A percentile compares a stretch with the other conserved stretches of the same genome.
These are phyloP conservation scores for Colletotrichum siamense DNA, from an alignment of 2,329 filamentous ascomycete species.

Conservation along the genomic window DNA sequence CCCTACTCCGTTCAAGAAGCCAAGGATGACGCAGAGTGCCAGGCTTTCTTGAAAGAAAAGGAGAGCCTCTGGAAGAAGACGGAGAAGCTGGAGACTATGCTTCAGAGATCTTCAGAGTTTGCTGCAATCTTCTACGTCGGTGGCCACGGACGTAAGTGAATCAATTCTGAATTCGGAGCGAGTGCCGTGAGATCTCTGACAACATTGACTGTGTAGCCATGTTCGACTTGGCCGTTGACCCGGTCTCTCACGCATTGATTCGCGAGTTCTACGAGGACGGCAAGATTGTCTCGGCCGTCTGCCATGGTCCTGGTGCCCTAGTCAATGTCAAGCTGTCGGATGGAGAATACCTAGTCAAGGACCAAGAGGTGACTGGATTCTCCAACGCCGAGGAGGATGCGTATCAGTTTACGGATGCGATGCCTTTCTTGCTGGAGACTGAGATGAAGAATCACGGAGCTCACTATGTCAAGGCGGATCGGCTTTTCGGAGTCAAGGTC, in stretches of 20 bases:
- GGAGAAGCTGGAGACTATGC: background rate
- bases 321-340: background rate
- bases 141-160: background rate
- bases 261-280: background rate
- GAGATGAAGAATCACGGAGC: background rate
- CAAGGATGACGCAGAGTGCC: background rate
- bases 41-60: background rate
- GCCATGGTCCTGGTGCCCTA: background rate
- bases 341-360: background rate
- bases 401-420: background rate
- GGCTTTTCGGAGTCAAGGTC: background rate
- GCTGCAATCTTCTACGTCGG: background rate
- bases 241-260: background rate
- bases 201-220: background rate
- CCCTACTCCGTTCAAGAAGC: background rate
- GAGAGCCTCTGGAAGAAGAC: background rate
- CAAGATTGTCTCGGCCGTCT: background rate
- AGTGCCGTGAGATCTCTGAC: background rate
- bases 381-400: background rate
- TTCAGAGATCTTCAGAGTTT: background rate
- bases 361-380: background rate
- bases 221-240: background rate
- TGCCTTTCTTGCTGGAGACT: background rate
- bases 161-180: fast-evolving
- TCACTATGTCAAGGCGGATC: background rate